Conservation (phyloP, 352 stramenopile species). For the Pythium sp. region DNA sequence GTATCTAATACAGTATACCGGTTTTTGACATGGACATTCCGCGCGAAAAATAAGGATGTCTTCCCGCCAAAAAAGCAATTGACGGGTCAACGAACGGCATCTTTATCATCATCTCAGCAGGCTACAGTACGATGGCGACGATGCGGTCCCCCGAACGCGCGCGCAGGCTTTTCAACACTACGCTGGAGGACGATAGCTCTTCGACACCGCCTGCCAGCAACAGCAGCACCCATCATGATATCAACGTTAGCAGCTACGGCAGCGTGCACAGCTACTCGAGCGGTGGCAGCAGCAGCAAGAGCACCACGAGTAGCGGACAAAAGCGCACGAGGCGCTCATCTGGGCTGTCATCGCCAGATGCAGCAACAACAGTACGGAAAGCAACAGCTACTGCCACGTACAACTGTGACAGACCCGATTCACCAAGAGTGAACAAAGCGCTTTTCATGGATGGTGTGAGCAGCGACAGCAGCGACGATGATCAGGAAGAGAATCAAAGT, state of each 20-base stretch:
- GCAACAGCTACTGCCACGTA: neutral
- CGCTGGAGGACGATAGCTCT: neutral
- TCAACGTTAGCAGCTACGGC: slow-evolving; percentile 11
- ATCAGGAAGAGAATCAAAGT: slow-evolving; percentile 16
- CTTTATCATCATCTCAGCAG: neutral
- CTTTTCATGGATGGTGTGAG: slow-evolving; percentile 28
- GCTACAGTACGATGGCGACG: neutral
- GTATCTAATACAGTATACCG: neutral
- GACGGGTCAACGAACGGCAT: neutral
- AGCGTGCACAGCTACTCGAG: slow-evolving; percentile 10
- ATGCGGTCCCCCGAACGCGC: slow-evolving; percentile 18
- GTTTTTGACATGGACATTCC: neutral
- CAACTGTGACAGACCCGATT: neutral
- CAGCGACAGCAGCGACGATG: slow-evolving; percentile 25
- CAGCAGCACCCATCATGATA: neutral
- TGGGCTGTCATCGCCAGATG: slow-evolving; percentile 2
- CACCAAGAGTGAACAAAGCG: slow-evolving; percentile 32
- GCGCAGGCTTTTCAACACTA: slow-evolving; percentile 12
- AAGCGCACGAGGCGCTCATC: slow-evolving; percentile 12
- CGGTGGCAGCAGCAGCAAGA: slow-evolving; percentile 13
- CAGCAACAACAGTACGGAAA: neutral
- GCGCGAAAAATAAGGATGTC: neutral
- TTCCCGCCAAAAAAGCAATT: slow-evolving; percentile 4
- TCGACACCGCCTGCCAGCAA: neutral
- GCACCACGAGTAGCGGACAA: slow-evolving; percentile 10